Conservation (phyloP, 495 filamentous ascomycete genomes). For the Neurospora tetrasperma region DNA sequence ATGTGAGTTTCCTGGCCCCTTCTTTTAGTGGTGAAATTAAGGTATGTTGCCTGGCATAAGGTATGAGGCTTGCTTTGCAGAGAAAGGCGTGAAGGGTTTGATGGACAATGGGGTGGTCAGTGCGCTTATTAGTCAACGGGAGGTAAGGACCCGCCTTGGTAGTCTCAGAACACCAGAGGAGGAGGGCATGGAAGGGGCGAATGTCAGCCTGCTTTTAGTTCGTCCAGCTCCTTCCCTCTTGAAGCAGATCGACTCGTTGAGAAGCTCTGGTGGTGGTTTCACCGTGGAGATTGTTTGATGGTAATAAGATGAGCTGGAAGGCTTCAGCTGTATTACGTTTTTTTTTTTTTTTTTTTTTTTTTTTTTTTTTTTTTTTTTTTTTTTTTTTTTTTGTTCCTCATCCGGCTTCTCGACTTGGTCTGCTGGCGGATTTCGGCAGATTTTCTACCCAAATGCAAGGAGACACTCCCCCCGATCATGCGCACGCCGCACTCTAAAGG, state of each 20-base stretch:
- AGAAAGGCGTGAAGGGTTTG: not conserved
- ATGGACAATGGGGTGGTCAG: not conserved
- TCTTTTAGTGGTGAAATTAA: not conserved
- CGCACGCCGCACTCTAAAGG: not conserved
- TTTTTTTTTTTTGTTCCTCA: not conserved
- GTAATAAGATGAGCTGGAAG: not conserved
- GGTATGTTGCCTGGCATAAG: not conserved
- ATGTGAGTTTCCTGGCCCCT: not conserved
- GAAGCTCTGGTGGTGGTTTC: not conserved
- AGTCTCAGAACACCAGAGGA: not conserved
- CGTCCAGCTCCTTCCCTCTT: not conserved
- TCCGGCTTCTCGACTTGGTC: not conserved
- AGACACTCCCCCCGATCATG: not conserved
- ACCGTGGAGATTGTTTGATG: not conserved
- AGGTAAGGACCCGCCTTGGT: not conserved
- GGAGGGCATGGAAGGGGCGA: not conserved
- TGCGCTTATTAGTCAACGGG: not conserved
- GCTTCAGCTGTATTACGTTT: not conserved
- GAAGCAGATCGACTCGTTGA: not conserved
- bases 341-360: not conserved
- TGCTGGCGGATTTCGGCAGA: not conserved
- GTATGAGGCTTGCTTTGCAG: not conserved
- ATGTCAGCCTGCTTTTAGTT: not conserved
- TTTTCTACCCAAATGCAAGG: not conserved
- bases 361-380: not conserved